Base-by-base conservation (phyloP, 306 rosid species). In the Dryas octopetala region DNA sequence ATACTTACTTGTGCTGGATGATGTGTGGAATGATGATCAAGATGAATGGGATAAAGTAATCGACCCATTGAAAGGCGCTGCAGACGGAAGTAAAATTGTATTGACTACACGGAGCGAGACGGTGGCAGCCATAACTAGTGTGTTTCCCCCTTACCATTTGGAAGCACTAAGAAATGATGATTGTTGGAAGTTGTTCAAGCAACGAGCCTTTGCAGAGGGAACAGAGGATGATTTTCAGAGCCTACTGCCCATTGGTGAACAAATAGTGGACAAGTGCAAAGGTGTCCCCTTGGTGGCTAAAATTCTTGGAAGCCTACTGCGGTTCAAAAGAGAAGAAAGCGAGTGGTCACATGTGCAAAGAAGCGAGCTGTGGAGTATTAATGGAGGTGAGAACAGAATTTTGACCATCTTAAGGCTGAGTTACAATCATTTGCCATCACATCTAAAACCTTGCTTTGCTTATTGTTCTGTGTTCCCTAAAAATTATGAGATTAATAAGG, bases 231-330 rank as follows among this genome's bases (percentile, higher is more conserved):
- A 15, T 11, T 23, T 59, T 43, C 73, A 40, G 0, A 44, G 59
- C 60, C 1, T 78, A 38, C n/a, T 45, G 40, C 0, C 41, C 38
- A 72, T 79, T 23, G 83, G 79, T 50, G 53, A 66, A 45, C 58
- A 85, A 50, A 82, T 85, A 53, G 63, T 85, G 9, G 55, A 63
- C n/a, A 82, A 76, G 75, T 82, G 86, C 71, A 75, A 64, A 44
- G 84, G 88, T 5, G 78, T 85, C 0, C 86, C 82, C 0, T 52
- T 85, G 45, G 86, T 79, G 12, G 77, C 79, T n/a, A 71, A 71
- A 19, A 76, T 54, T 5, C 16, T 85, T 19, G 84, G 84, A 64
- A 68, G 84, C 14, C 7, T 82, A 28, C 59, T 85, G 53, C 66
- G 61, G 5, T n/a, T 11, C 1, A 82, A 38, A 15, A 76, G 76